Percentiles rank a stretch among this genome's conserved stretches.
phyloP scores from a whole-genome alignment of 1,284 basidiomycete genomes.

The Cutaneotrichosporon sp. region DNA sequence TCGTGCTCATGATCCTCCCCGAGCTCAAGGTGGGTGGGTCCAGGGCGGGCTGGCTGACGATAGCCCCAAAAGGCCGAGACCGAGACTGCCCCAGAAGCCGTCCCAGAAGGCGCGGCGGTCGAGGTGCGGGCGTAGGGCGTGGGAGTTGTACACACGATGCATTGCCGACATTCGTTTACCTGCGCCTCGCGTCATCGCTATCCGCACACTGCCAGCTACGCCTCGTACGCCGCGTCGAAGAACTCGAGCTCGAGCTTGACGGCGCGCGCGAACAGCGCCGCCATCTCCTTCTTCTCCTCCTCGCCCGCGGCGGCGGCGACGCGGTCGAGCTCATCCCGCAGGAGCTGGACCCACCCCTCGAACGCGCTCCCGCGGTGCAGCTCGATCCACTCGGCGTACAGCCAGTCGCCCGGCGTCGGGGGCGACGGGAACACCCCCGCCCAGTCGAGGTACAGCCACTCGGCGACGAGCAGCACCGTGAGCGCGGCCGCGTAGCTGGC shows the following conservation, averaged over 20 bases:
- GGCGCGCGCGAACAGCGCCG: conserved; percentile 15
- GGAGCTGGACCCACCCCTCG: conserved; percentile 20
- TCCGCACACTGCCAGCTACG: neutral
- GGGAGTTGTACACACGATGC: neutral
- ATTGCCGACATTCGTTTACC: no score
- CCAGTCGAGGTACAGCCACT: conserved; percentile 31
- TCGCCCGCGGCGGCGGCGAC: conserved; percentile 9
- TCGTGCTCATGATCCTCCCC: neutral
- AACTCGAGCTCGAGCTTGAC: conserved; percentile 21
- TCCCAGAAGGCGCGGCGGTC: neutral
- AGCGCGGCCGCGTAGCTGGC: conserved; percentile 16
- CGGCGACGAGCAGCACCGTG: conserved; percentile 24
- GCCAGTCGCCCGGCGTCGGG: conserved; percentile 14
- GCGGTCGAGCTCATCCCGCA: conserved; percentile 20
- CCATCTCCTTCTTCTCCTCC: conserved; percentile 8
- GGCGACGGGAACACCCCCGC: neutral
- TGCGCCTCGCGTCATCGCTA: no score
- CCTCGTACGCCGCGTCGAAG: conserved; percentile 21
- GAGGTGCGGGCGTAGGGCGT: neutral
- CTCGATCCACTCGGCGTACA: conserved; percentile 27
- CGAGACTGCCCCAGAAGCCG: neutral
- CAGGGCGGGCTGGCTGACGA: neutral
- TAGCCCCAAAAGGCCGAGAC: neutral
- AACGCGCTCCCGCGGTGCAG: conserved; percentile 22
- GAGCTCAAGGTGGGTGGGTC: neutral